A percentile compares a stretch with the other conserved stretches of the same genome.
These are phyloP conservation scores for Aureobasidium mangrovei DNA, from an alignment of 2,329 filamentous ascomycete genomes.

Conservation along the genomic window DNA sequence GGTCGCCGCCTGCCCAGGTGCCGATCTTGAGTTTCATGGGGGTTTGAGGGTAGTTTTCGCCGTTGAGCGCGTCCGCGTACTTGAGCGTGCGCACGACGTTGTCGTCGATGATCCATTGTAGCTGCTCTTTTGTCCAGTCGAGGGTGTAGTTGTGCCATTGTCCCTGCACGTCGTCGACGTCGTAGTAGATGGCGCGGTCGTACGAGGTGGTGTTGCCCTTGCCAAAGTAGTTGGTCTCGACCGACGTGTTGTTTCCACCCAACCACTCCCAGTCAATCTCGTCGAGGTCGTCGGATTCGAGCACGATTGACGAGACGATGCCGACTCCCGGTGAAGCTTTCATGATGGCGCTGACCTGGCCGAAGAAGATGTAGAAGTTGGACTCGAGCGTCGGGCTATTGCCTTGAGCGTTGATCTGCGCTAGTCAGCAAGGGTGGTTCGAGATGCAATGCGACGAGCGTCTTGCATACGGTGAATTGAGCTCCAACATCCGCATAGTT, in stretches of 20 bases:
- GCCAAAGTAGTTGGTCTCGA: constrained; percentile 67
- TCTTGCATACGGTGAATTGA: constrained; percentile 45
- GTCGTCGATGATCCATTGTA: constrained; percentile 64
- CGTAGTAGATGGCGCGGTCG: constrained; percentile 57
- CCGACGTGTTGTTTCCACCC: constrained; percentile 54
- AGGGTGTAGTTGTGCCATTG: constrained; percentile 62
- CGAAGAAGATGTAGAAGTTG: constrained; percentile 80
- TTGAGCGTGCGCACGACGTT: constrained; percentile 56
- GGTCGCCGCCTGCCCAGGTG: constrained; percentile 84
- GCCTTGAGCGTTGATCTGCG: constrained; percentile 51
- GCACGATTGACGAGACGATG: constrained; percentile 72
- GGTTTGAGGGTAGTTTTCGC: constrained; percentile 66
- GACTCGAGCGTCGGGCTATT: constrained; percentile 72
- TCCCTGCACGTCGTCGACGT: constrained; percentile 46
- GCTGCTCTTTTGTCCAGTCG: constrained; percentile 57
- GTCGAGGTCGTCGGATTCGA: constrained; percentile 75
- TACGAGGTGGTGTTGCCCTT: constrained; percentile 60
- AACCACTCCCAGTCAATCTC: constrained; percentile 85
- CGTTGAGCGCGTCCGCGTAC: constrained; percentile 34
- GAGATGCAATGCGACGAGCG: neutral
- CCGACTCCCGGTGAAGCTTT: constrained; percentile 67
- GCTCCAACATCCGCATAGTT: constrained; percentile 49
- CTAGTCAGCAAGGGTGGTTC: neutral
- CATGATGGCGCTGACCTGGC: constrained; percentile 67
- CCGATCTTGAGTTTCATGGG: constrained; percentile 62